Base-by-base conservation (phyloP, 768 basidiomycete genomes). In the Cystobasidium onofrii region DNA sequence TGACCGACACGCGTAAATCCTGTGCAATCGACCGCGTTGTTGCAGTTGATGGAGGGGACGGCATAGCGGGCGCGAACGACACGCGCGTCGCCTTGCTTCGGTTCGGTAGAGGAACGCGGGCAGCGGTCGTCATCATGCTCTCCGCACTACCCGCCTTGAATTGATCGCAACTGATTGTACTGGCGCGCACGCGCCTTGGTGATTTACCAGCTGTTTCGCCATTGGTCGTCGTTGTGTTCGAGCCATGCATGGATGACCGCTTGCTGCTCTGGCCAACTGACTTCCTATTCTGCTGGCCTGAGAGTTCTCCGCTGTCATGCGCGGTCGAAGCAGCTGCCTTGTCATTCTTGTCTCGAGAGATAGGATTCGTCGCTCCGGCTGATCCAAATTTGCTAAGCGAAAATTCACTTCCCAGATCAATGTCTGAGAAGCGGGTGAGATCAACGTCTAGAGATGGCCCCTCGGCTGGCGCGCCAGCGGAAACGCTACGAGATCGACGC, bases 11-110 rank as follows among this genome's bases (percentile, higher is more conserved):
- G 10, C 52, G 27, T 18, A 70, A 27, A 36, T 70, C 67, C 18
- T 70, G 50, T 3, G 67, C 67, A 33, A 70, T 23, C 4, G 67
- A 54, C 25, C 67, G 64, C 23, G 64, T 66, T 12, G 41, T 18
- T 36, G 44, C 31, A 23, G 25, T 66, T 6, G 44, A 34, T 33
- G 67, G 64, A 15, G 41, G 34, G 20, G 44, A 15, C 27, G 67
- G 67, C 13, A 57, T 10, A 18, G 67, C 46, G 9, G 67, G 44
- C 18, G 54, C 54, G 12, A 70, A 29, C 6, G 67, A 70, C 18
- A 70, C 67, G 29, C 67, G 67, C 23, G 52, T 70, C 12, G 67
- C 67, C 18, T 54, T 70, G 67, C 67, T 70, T 29, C 67, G 44
- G 6, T 15, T 27, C 10, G 67, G 67, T 31, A 70, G 18, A 23